Percentiles rank a stretch among this genome's conserved stretches.
Evolutionary conservation across 257 asterid genomes (phyloP).

Genomic region (Plantago elongata): DNA sequence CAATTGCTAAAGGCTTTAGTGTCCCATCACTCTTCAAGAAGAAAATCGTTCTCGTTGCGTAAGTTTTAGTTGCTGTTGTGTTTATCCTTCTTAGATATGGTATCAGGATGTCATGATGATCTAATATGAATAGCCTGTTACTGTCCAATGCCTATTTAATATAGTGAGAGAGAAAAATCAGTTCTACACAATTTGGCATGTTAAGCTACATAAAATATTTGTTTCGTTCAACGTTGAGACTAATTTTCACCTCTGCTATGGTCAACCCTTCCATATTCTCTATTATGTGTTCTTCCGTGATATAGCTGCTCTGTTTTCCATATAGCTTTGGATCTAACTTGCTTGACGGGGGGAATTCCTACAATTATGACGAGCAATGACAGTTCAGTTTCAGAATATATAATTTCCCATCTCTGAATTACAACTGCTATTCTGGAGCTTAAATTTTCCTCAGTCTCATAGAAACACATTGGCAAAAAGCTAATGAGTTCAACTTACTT

Average conservation of each 20-base stretch:
- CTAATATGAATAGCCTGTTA: slow-evolving; percentile 50
- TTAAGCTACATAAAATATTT: slow-evolving; percentile 5
- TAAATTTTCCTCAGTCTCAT: not conserved
- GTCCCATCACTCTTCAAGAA: slow-evolving; percentile 57
- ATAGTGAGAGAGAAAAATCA: not conserved
- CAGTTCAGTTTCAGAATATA: slow-evolving; percentile 1
- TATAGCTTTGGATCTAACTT: slow-evolving; percentile 43
- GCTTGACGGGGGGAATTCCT: slow-evolving; percentile 79
- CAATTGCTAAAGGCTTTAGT: slow-evolving; percentile 67
- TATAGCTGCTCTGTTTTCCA: slow-evolving; percentile 57
- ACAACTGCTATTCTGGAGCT: slow-evolving; percentile 1
- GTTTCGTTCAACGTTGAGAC: slow-evolving; percentile 4
- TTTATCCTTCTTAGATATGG: slow-evolving; percentile 61
- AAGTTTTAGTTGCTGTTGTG: slow-evolving; percentile 42
- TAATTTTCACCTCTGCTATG: slow-evolving; percentile 39
- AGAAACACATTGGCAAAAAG: slow-evolving; percentile 1
- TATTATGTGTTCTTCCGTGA: slow-evolving; percentile 42
- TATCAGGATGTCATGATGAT: slow-evolving; percentile 65
- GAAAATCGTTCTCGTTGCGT: slow-evolving; percentile 72
- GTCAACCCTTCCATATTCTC: slow-evolving; percentile 45
- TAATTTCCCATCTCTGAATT: slow-evolving; percentile 2
- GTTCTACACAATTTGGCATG: not conserved
- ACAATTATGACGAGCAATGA: slow-evolving; percentile 14
- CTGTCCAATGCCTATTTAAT: slow-evolving; percentile 44
- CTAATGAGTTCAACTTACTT: slow-evolving; percentile 34